phyloP scores from a whole-genome alignment of 352 stramenopile genomes.

The Globisporangium heterothallicum region DNA sequence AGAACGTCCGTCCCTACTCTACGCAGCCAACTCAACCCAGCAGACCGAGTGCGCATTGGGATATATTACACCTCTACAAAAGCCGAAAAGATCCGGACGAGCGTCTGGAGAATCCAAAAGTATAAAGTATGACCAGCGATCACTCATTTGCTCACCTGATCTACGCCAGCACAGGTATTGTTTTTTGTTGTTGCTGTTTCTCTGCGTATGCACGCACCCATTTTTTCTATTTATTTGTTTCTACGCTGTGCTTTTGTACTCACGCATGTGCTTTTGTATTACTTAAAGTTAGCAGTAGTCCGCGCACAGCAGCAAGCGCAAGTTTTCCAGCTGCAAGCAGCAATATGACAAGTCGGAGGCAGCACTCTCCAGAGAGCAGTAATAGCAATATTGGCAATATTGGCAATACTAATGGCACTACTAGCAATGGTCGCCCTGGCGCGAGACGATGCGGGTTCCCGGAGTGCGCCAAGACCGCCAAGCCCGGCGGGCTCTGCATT shows the following conservation, averaged over 20 bases:
- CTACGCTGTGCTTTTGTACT: background rate
- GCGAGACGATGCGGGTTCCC: conserved; percentile 28
- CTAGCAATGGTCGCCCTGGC: too few species aligned
- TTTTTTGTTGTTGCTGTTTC: too few species aligned
- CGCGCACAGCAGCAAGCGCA: too few species aligned
- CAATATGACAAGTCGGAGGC: conserved; percentile 1
- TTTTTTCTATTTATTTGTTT: background rate
- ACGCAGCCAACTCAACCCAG: background rate
- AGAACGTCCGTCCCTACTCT: background rate
- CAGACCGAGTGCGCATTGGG: background rate
- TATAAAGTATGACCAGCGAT: background rate
- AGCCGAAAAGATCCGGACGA: too few species aligned
- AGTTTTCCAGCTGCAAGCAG: too few species aligned
- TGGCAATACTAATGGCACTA: too few species aligned
- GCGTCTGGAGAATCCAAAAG: conserved; percentile 1
- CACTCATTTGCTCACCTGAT: conserved; percentile 5
- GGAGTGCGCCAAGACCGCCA: conserved; percentile 31
- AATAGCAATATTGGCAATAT: too few species aligned
- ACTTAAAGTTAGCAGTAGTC: too few species aligned
- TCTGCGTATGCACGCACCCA: too few species aligned
- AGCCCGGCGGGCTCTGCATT: conserved; percentile 56
- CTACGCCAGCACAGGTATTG: conserved; percentile 2
- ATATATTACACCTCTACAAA: too few species aligned
- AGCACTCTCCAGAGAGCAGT: background rate
- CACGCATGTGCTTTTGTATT: too few species aligned